phyloP scores from a whole-genome alignment of 495 filamentous ascomycete genomes.

The Beverwykella pulmonaria region DNA sequence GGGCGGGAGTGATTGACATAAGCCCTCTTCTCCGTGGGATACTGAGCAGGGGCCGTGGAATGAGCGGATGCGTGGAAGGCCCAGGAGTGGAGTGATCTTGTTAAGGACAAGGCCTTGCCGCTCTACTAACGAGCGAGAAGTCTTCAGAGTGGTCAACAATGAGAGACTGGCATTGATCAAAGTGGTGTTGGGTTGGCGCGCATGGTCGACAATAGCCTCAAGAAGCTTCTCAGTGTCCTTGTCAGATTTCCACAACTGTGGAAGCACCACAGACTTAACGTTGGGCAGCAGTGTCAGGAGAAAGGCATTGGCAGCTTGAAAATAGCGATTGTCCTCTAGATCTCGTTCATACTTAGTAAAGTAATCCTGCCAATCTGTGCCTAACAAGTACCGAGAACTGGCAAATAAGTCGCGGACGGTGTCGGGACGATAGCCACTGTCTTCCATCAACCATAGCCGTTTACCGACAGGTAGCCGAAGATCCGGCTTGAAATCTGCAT shows the following conservation, averaged over 20 bases:
- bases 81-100: constrained; percentile 27
- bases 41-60: constrained; percentile 18
- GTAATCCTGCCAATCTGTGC: constrained; percentile 25
- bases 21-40: constrained; percentile 18
- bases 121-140: constrained; percentile 13
- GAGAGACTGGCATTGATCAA: constrained; percentile 22
- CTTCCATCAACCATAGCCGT: constrained; percentile 16
- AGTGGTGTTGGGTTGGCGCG: constrained; percentile 25
- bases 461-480: constrained; percentile 11
- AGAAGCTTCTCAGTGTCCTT: constrained; percentile 27
- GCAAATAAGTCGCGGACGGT: constrained; percentile 26
- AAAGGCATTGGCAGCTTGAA: constrained; percentile 21
- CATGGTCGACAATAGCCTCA: constrained; percentile 21
- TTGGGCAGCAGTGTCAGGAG: constrained; percentile 27
- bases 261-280: constrained; percentile 24
- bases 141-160: constrained; percentile 25
- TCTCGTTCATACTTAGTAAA: constrained; percentile 24
- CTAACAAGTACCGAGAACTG: constrained; percentile 27
- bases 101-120: constrained; percentile 25
- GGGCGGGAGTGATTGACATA: constrained; percentile 22
- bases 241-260: constrained; percentile 17
- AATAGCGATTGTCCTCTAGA: constrained; percentile 26
- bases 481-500: constrained; percentile 25
- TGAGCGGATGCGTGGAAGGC: constrained; percentile 19
- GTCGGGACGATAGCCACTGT: constrained; percentile 20